Evolutionary conservation across 495 filamentous ascomycete species (phyloP), one percentile per base, ranked within the genome.

Genomic region (Copromyces sp.): DNA sequence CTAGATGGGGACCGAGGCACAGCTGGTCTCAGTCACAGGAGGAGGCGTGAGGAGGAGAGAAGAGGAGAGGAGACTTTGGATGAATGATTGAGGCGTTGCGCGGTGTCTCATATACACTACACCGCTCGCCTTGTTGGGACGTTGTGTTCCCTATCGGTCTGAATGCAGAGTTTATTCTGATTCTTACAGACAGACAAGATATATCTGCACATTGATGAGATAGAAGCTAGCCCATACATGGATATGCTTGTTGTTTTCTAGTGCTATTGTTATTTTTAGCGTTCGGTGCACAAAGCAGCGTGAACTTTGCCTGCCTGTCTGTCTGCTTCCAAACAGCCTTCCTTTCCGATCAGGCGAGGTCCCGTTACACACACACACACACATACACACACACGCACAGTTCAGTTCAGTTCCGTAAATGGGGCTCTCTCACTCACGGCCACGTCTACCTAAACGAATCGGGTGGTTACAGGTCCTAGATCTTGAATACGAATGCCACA

Each of bases 1-100:
- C 37, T 83, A 75, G 73, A 53, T 38, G 37, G 70, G 24, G 39
- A 5, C 3, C 5, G 24, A 3, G 5, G 24, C 29, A 12, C 29
- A 59, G 47, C 47, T 59, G 35, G 24, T 24, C 24, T 24, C 24
- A 24, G 24, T 24, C 24, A 24, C 41, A 44, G 41, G 24, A 32
- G 53, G 53, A 61, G 24, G 24, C 53, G 24, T 61, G 53, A 12
- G 14, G 53, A 24, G 41, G 11, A 53, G 3, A 61, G 45, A n/a
- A 12, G 20, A 61, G 6, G 53, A 12, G 45, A 53, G 45, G 47
- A 59, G 47, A 20, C 47, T 59, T 59, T 59, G 11, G 12, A 59
- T 59, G 11, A 29, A 59, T 59, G 53, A 65, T 9, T 9, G 53
- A 65, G 53, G 53, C 29, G 53, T 65, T 32, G 53, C 53, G 53